Base-by-base conservation (phyloP, 345 rosid species). In the Populus euphratica region DNA sequence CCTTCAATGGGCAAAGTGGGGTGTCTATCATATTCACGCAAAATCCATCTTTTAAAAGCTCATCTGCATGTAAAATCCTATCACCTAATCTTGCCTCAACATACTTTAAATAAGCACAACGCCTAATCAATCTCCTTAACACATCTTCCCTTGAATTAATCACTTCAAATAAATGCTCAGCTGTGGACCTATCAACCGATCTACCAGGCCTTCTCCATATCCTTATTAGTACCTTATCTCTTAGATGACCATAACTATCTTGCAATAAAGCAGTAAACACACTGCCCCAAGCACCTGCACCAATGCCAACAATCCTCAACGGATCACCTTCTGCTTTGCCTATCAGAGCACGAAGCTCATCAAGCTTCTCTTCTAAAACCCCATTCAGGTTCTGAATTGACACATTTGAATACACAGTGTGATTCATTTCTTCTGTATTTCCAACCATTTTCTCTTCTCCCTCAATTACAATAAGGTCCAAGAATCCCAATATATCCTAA, bases 261-360 rank as follows among this genome's bases (percentile, higher is more conserved):
- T 96, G 99, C 78, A 96, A 81, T 83, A 93, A 82, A n/a, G 99
- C 97, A 69, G 91, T 83, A 77, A 93, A 96, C 56, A 93, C 99
- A 83, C 98, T 93, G 44, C 98, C 98, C 98, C 99, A 96, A 76
- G 98, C 99, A 70, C 99, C 98, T 0, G 97, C 98, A 49, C 99
- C 99, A 47, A 96, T 86, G 29, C 98, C 94, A 20, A 92, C 98
- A 69, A 93, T 91, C 83, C 94, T 92, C 27, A 96, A 80, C 0
- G 98, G 97, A 83, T 92, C 97, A 21, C 92, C 92, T 43, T 92
- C 93, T 3, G 91, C 83, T 80, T 96, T 96, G 29, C 94, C 95
- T 54, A 92, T 59, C 20, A 65, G 69, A 35, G 39, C 39, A 8
- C 39, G 69, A 18, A 77, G 70, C 72, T 81, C 75, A 54, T 77